phyloP scores from a whole-genome alignment of 1,284 basidiomycete species.

The Trametes versicolor region DNA sequence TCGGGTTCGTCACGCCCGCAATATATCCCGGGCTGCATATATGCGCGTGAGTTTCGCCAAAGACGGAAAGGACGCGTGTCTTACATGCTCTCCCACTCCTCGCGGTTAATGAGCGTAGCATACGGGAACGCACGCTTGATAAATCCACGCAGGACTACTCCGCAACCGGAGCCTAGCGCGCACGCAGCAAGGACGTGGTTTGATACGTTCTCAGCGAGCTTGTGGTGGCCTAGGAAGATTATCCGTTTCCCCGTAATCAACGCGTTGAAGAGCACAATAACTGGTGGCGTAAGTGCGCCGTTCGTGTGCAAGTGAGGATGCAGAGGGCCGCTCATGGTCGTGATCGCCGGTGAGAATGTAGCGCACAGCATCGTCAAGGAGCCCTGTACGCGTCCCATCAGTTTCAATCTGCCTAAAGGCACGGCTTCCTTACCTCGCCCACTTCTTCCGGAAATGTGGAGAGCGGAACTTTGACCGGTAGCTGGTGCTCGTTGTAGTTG shows the following conservation, averaged over 20 bases:
- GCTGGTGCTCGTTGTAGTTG: conserved; percentile 78
- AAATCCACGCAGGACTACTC: conserved; percentile 85
- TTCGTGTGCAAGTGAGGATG: conserved; percentile 95
- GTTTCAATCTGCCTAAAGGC: background rate
- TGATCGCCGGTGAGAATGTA: conserved; percentile 80
- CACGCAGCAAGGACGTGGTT: conserved; percentile 93
- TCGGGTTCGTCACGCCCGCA: conserved; percentile 96
- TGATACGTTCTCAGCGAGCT: conserved; percentile 89
- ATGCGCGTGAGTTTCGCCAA: background rate
- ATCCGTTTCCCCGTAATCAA: conserved; percentile 93
- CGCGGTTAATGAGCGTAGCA: conserved; percentile 88
- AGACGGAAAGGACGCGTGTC: conserved; percentile 42
- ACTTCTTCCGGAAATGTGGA: conserved; percentile 93
- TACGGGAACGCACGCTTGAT: conserved; percentile 94
- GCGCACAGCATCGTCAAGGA: conserved; percentile 92
- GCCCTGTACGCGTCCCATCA: conserved; percentile 64
- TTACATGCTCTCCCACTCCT: conserved; percentile 90
- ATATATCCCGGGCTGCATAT: conserved; percentile 84
- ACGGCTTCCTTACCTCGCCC: conserved; percentile 78
- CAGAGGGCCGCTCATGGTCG: conserved; percentile 75
- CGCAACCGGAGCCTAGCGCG: conserved; percentile 91
- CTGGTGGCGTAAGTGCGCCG: conserved; percentile 90
- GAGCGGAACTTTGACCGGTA: conserved; percentile 90
- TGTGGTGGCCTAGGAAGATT: conserved; percentile 90
- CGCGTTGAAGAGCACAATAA: conserved; percentile 96